Evolutionary conservation across 257 asterid genomes (phyloP).

Genomic region (Solanum dulcamara): DNA sequence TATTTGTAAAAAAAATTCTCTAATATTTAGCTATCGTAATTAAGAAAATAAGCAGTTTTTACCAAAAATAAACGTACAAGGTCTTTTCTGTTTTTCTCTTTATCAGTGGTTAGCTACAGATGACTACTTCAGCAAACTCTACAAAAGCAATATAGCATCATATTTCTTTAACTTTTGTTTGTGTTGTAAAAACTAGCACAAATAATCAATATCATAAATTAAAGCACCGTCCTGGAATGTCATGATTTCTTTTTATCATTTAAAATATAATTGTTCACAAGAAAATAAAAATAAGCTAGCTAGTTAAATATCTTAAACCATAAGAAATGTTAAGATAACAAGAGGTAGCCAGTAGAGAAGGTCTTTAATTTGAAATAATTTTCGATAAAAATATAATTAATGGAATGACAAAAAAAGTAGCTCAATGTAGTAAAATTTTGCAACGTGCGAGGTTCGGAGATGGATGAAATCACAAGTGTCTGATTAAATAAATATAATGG

Average conservation of each 20-base stretch:
- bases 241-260: background rate
- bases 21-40: background rate
- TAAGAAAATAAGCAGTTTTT: background rate
- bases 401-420: background rate
- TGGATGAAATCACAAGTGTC: background rate
- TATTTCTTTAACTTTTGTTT: background rate
- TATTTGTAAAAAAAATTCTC: no score
- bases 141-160: background rate
- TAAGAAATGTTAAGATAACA: background rate
- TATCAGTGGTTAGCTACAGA: background rate
- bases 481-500: background rate
- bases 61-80: background rate
- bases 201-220: background rate
- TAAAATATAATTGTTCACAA: background rate
- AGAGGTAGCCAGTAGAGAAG: background rate
- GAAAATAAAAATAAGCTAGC: background rate
- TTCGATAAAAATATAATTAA: background rate
- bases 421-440: background rate
- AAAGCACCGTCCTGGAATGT: background rate
- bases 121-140: background rate
- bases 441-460: no score
- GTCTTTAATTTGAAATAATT: background rate
- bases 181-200: background rate
- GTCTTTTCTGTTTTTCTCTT: background rate
- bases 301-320: background rate